These are phyloP conservation scores for Agaricus sinodeliciosus DNA, from an alignment of 768 basidiomycete genomes.

Conservation along the genomic window DNA sequence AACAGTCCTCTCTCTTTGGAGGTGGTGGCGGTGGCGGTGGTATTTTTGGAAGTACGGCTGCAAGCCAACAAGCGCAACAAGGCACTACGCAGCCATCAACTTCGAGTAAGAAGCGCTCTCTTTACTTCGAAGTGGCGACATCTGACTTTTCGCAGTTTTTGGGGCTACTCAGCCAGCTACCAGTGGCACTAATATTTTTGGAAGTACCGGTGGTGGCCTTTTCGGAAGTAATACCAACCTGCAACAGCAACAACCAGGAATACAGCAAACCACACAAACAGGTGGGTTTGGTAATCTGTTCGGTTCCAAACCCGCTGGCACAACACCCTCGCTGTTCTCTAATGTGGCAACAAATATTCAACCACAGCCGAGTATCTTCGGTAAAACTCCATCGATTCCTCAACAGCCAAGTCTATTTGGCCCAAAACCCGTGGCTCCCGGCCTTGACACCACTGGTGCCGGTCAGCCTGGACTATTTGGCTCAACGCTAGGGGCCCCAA, in stretches of 20 bases:
- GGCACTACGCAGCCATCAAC: constrained; percentile 12
- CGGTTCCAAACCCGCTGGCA: constrained; percentile 32
- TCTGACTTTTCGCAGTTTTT: constrained; percentile 13
- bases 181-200: constrained; percentile 10
- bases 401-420: constrained; percentile 44
- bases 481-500: constrained; percentile 23
- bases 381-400: constrained; percentile 36
- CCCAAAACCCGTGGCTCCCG: constrained; percentile 43
- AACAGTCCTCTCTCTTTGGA: constrained; percentile 16
- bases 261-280: constrained; percentile 16
- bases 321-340: constrained; percentile 32
- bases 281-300: constrained; percentile 35
- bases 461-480: constrained; percentile 37
- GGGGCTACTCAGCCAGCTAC: constrained; percentile 11
- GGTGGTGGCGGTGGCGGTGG: constrained; percentile 1
- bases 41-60: constrained; percentile 11
- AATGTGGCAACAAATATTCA: constrained; percentile 25
- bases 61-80: constrained; percentile 15
- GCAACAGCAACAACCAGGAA: constrained; percentile 19
- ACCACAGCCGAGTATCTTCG: constrained; percentile 37
- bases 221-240: constrained; percentile 15
- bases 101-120: constrained; percentile 12
- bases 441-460: constrained; percentile 28
- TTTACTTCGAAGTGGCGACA: background rate
- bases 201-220: constrained; percentile 8